These are phyloP conservation scores for Penicillium manginii DNA, from an alignment of 495 filamentous ascomycete species.

Conservation along the genomic window DNA sequence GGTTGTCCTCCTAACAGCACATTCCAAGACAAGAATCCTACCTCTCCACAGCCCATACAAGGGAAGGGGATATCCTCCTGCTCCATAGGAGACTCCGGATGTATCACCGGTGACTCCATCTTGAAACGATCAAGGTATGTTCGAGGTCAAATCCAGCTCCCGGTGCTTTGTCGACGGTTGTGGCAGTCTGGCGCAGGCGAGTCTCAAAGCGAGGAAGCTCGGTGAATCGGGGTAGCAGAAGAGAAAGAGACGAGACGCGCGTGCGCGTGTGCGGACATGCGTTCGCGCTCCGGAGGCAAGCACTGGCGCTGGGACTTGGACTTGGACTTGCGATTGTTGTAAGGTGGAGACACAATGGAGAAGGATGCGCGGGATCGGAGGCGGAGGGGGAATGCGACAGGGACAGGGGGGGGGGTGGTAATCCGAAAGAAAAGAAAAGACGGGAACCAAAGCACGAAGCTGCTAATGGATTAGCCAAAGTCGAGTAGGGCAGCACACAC, in stretches of 20 bases:
- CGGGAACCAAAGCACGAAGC: constrained; percentile 22
- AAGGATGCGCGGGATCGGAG: constrained; percentile 23
- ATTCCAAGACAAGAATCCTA: constrained; percentile 40
- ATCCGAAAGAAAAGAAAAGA: constrained; percentile 23
- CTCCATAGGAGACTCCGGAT: constrained; percentile 82
- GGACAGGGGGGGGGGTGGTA: constrained; percentile 14
- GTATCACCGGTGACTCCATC: constrained; percentile 55
- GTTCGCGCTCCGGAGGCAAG: constrained; percentile 3
- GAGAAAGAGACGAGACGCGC: constrained; percentile 3
- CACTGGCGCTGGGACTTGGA: not conserved
- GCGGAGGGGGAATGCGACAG: constrained; percentile 26
- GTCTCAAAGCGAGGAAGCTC: constrained; percentile 2
- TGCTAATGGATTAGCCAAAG: not conserved
- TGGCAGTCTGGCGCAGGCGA: not conserved
- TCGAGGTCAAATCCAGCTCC: constrained; percentile 6
- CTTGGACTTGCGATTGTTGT: not conserved
- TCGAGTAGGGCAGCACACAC: not conserved
- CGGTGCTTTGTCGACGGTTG: not conserved
- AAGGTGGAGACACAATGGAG: constrained; percentile 8
- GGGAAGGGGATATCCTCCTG: constrained; percentile 86
- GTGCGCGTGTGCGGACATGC: constrained; percentile 16
- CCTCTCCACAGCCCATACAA: constrained; percentile 98
- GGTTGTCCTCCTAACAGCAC: not conserved
- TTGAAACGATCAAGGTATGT: constrained; percentile 10
- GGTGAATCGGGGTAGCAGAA: not conserved